phyloP scores from a whole-genome alignment of 352 stramenopile genomes.

The Pythium rhizo-oryzae region DNA sequence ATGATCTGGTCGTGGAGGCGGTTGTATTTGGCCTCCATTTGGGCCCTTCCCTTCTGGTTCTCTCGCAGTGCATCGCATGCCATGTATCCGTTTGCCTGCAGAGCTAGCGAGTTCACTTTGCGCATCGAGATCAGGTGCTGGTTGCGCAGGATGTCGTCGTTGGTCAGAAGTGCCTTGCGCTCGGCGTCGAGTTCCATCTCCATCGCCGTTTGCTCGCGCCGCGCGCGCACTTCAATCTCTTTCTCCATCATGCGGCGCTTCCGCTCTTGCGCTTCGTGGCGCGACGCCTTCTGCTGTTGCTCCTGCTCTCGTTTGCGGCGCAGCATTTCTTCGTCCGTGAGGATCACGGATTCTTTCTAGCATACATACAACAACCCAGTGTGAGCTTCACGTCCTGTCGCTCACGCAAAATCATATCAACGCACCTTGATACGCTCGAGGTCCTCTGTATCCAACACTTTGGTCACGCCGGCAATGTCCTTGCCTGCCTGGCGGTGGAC shows the following conservation, averaged over 20 bases:
- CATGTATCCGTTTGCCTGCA: slow-evolving; percentile 63
- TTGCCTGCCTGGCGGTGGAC: slow-evolving; percentile 56
- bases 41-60: slow-evolving; percentile 44
- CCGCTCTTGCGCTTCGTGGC: slow-evolving; percentile 63
- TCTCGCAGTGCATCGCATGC: slow-evolving; percentile 60
- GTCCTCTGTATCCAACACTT: slow-evolving; percentile 37
- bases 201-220: slow-evolving; percentile 70
- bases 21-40: slow-evolving; percentile 59
- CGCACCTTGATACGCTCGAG: slow-evolving; percentile 55
- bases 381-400: not conserved
- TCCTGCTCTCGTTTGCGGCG: slow-evolving; percentile 47
- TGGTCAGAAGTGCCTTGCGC: slow-evolving; percentile 60
- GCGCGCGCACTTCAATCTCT: slow-evolving; percentile 60
- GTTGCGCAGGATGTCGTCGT: slow-evolving; percentile 61
- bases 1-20: slow-evolving; percentile 76
- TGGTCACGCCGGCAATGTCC: slow-evolving; percentile 57
- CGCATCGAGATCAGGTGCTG: slow-evolving; percentile 66
- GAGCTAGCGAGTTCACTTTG: slow-evolving; percentile 66
- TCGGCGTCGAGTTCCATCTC: slow-evolving; percentile 75
- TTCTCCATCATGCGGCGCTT: slow-evolving; percentile 84
- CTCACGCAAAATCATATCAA: not conserved
- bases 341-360: slow-evolving; percentile 59
- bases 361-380: not conserved
- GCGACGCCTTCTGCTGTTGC: slow-evolving; percentile 40
- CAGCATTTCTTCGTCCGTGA: slow-evolving; percentile 50